Conservation (phyloP, 2,329 filamentous ascomycete species). For the Arthrobotrys sinensis region DNA sequence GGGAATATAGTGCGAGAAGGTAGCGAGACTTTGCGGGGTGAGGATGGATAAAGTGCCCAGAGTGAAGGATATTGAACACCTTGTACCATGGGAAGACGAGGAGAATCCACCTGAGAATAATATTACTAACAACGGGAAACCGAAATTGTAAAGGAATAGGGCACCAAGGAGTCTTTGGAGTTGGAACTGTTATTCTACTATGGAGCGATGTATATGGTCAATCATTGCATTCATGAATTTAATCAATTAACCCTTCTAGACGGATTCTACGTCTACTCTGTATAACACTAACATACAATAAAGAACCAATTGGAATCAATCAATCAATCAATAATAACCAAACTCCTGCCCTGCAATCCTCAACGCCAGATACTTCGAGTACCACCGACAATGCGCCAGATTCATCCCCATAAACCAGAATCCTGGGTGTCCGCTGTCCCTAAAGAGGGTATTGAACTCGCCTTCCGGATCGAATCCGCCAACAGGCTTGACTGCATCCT, state of each 20-base stretch:
- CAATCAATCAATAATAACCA: slow-evolving; percentile 1
- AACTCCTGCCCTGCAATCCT: slow-evolving; percentile 67
- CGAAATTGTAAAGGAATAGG: slow-evolving; percentile 1
- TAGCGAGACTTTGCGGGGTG: slow-evolving; percentile 63
- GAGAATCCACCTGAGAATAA: background rate
- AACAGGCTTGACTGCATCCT: slow-evolving; percentile 73
- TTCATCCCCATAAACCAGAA: slow-evolving; percentile 80
- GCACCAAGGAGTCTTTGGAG: background rate
- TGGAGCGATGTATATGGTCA: background rate
- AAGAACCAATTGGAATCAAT: background rate
- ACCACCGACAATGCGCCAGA: slow-evolving; percentile 75
- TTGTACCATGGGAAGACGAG: slow-evolving; percentile 62
- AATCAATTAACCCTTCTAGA: slow-evolving; percentile 8
- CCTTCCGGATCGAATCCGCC: slow-evolving; percentile 75
- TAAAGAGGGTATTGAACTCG: slow-evolving; percentile 74
- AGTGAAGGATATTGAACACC: slow-evolving; percentile 65
- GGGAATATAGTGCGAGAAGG: slow-evolving; percentile 45
- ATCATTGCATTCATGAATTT: background rate
- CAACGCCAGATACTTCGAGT: slow-evolving; percentile 72
- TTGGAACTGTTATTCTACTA: background rate
- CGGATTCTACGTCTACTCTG: background rate
- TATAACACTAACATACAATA: background rate
- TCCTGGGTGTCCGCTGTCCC: slow-evolving; percentile 74
- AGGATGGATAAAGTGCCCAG: slow-evolving; percentile 64
- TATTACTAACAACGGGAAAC: background rate